A percentile compares a stretch with the other conserved stretches of the same genome.
phyloP scores from a whole-genome alignment of 2,329 filamentous ascomycete genomes.

The Colletotrichum abscissum region DNA sequence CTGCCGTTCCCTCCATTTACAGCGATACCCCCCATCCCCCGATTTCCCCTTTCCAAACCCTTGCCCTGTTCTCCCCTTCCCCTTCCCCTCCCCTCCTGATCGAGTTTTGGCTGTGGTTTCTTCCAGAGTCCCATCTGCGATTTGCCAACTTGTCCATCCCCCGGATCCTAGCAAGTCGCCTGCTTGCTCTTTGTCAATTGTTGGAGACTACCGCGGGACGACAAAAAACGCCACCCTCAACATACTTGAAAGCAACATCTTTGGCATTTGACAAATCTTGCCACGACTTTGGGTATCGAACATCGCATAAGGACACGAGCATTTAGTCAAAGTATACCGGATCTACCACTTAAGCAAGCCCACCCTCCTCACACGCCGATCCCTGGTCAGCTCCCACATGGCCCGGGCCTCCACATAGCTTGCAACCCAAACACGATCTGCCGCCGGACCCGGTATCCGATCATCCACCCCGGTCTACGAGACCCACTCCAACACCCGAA shows the following conservation, averaged over 20 bases:
- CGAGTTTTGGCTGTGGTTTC: slow-evolving; percentile 2
- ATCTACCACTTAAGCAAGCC: neutral
- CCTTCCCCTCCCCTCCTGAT: neutral
- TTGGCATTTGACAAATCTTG: slow-evolving; percentile 13
- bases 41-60: slow-evolving; percentile 26
- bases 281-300: neutral
- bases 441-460: slow-evolving; percentile 8
- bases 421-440: slow-evolving; percentile 12
- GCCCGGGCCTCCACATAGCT: slow-evolving; percentile 30
- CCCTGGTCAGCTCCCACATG: slow-evolving; percentile 12
- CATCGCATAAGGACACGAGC: slow-evolving; percentile 25
- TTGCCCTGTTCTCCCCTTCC: slow-evolving; percentile 14
- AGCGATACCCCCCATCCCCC: slow-evolving; percentile 25
- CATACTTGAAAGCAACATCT: neutral
- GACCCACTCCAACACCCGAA: neutral
- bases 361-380: slow-evolving; percentile 1
- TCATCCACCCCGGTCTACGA: slow-evolving; percentile 3
- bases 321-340: slow-evolving; percentile 6
- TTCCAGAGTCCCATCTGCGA: neutral
- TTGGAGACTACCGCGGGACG: slow-evolving; percentile 4
- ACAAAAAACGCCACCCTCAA: neutral
- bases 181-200: neutral
- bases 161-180: slow-evolving; percentile 6
- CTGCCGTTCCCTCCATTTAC: slow-evolving; percentile 21
- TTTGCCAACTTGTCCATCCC: neutral